Percentiles rank a stretch among this genome's conserved stretches.
phyloP scores from a whole-genome alignment of 192 early-diverging fungal species.

The Coemansia sp. region DNA sequence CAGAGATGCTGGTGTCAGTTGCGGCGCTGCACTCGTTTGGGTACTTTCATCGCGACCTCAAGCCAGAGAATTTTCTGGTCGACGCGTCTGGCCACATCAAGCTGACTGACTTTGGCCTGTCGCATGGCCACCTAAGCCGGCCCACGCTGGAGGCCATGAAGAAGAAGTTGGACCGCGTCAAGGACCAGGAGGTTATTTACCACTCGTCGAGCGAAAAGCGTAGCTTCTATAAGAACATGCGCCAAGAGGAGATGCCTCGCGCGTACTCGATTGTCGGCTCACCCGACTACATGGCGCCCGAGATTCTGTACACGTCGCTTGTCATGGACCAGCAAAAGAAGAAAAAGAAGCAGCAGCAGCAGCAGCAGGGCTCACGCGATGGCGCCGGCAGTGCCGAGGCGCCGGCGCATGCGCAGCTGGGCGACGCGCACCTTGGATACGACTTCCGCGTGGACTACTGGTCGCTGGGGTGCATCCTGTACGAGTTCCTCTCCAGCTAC shows the following conservation, averaged over 20 bases:
- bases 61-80: conserved; percentile 53
- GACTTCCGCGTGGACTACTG: conserved; percentile 72
- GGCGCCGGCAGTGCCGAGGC: conserved; percentile 18
- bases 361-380: conserved; percentile 34
- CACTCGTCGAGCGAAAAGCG: conserved; percentile 52
- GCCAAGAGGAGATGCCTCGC: conserved; percentile 24
- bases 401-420: conserved; percentile 42
- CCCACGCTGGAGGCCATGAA: conserved; percentile 51
- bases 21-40: conserved; percentile 57
- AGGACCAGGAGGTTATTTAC: conserved; percentile 50
- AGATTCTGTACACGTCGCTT: conserved; percentile 65
- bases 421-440: conserved; percentile 60
- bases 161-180: conserved; percentile 54
- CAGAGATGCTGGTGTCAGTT: conserved; percentile 79
- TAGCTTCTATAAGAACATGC: conserved; percentile 45
- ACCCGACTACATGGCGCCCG: conserved; percentile 94
- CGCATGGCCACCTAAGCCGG: conserved; percentile 71
- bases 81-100: conserved; percentile 73
- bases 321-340: conserved; percentile 27
- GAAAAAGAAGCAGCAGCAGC: conserved; percentile 19
- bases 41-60: conserved; percentile 53
- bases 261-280: conserved; percentile 80
- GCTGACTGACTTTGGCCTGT: conserved; percentile 89
- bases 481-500: conserved; percentile 70
- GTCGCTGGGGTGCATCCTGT: conserved; percentile 73